A percentile compares a stretch with the other conserved stretches of the same genome.
Evolutionary conservation across 176 grass and related monocot genomes (phyloP).

Genomic region (Paspalum notatum): DNA sequence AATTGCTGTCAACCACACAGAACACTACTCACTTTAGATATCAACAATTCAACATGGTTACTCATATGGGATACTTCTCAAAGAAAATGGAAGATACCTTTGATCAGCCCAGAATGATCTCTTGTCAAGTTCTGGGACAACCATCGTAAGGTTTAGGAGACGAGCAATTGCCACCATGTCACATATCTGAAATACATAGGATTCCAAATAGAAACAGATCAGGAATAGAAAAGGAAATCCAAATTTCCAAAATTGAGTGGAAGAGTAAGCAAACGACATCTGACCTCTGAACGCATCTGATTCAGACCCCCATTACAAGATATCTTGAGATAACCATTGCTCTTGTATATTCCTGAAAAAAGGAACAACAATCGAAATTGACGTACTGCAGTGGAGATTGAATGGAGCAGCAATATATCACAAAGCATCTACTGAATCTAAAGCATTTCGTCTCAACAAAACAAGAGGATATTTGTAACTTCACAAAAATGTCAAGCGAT

Average conservation of each 20-base stretch:
- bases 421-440: neutral
- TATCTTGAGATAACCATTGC: conserved; percentile 89
- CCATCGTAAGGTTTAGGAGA: conserved; percentile 86
- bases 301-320: conserved; percentile 98
- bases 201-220: conserved; percentile 21
- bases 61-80: conserved; percentile 8
- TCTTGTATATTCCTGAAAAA: conserved; percentile 75
- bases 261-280: conserved; percentile 25
- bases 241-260: neutral
- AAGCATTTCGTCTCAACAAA: neutral
- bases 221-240: neutral
- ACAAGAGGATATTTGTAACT: conserved; percentile 3
- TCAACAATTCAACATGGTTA: conserved; percentile 8
- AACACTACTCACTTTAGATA: conserved; percentile 18
- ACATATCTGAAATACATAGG: conserved; percentile 68
- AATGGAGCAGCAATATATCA: conserved; percentile 4
- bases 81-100: conserved; percentile 60
- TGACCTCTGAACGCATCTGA: conserved; percentile 95
- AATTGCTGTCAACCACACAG: conserved; percentile 61
- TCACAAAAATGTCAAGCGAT: neutral
- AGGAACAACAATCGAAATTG: neutral
- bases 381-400: neutral
- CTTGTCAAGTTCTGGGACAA: conserved; percentile 91
- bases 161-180: conserved; percentile 91
- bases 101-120: conserved; percentile 95